phyloP scores from a whole-genome alignment of 2,329 filamentous ascomycete genomes.

The Alternaria gansuensis region DNA sequence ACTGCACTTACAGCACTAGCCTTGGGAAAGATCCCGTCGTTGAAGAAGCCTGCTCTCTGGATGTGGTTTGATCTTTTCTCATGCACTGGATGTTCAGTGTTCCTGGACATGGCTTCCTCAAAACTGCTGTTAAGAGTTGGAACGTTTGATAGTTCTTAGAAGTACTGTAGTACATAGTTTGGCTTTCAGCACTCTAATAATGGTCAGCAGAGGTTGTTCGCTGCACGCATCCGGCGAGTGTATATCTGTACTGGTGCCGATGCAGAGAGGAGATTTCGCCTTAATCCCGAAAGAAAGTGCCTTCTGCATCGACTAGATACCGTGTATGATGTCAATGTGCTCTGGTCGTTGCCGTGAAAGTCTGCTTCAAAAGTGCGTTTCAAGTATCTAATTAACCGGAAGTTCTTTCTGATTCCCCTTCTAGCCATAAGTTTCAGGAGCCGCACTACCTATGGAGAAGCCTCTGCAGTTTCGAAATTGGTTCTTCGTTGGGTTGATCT shows the following conservation, averaged over 20 bases:
- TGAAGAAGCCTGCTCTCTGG: not conserved
- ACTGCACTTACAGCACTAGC: fast-evolving
- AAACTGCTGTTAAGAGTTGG: not conserved
- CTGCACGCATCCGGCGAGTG: not conserved
- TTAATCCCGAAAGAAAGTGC: too few species aligned
- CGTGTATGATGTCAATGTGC: not conserved
- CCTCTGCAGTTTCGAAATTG: not conserved
- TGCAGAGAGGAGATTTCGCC: not conserved
- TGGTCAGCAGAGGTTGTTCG: not conserved
- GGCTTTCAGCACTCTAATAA: not conserved
- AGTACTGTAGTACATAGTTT: not conserved
- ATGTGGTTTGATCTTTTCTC: too few species aligned
- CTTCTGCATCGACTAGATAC: not conserved
- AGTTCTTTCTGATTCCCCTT: not conserved
- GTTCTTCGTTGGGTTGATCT: not conserved
- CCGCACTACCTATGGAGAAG: not conserved
- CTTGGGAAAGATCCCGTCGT: fast-evolving
- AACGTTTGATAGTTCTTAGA: not conserved
- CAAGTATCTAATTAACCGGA: not conserved
- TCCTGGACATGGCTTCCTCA: not conserved
- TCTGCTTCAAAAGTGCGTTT: not conserved
- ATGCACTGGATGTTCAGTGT: not conserved
- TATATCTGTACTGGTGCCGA: not conserved
- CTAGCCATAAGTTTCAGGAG: not conserved
- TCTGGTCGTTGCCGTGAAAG: not conserved